phyloP scores from a whole-genome alignment of 1,284 basidiomycete species.

The Fomitopsis palustris region DNA sequence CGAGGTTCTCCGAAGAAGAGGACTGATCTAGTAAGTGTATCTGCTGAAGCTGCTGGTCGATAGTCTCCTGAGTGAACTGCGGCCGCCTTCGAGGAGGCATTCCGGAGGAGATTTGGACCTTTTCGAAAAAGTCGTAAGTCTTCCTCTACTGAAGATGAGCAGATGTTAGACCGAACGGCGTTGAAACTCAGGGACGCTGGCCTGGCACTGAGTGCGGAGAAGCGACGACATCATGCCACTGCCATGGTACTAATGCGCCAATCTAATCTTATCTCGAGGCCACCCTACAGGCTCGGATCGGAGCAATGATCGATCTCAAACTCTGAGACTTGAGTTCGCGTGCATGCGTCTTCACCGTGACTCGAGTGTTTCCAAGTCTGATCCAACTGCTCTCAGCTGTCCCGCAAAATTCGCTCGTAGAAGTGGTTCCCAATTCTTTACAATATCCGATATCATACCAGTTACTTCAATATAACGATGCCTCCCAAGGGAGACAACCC shows the following conservation, averaged over 20 bases:
- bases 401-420: too few relatives aligned
- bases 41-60: conserved; percentile 83
- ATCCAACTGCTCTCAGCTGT: not conserved
- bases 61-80: conserved; percentile 75
- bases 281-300: not conserved
- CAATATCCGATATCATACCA: not conserved
- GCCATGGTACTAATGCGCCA: not conserved
- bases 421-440: not conserved
- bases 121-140: too few relatives aligned
- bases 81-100: conserved; percentile 74
- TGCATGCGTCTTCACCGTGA: not conserved
- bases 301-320: conserved; percentile 1
- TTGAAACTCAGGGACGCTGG: not conserved
- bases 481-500: conserved; percentile 31
- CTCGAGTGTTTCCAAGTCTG: not conserved
- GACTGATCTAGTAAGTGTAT: conserved; percentile 84
- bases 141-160: too few relatives aligned
- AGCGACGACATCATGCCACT: not conserved
- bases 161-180: not conserved
- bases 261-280: conserved; percentile 7
- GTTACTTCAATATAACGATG: conserved; percentile 18
- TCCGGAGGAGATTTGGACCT: not conserved
- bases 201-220: not conserved
- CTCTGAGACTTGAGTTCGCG: not conserved
- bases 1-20: conserved; percentile 87